These are phyloP conservation scores for Trichopus zeylanicus DNA, from an alignment of 116 monocot genomes.

Conservation along the genomic window DNA sequence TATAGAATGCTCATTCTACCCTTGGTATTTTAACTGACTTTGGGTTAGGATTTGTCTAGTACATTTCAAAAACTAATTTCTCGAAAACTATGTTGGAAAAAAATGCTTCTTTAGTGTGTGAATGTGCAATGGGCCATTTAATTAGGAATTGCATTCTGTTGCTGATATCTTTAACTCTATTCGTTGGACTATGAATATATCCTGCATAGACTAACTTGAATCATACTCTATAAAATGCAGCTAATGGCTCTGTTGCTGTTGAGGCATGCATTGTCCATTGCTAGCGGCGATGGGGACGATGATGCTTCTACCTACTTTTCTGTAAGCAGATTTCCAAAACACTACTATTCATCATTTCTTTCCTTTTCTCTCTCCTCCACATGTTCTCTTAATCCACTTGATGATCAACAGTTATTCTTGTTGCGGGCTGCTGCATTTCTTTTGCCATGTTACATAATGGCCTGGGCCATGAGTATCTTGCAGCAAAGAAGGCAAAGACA, in stretches of 20 bases:
- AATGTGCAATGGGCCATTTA: too few relatives aligned
- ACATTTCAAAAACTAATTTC: too few relatives aligned
- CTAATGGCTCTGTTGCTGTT: slow-evolving; percentile 80
- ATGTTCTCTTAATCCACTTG: neutral
- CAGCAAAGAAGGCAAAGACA: slow-evolving; percentile 71
- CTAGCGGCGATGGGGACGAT: slow-evolving; percentile 64
- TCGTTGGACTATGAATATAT: too few relatives aligned
- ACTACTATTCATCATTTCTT: neutral
- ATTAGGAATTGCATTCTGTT: too few relatives aligned
- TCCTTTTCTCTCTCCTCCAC: neutral
- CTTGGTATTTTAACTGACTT: too few relatives aligned
- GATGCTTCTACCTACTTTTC: slow-evolving; percentile 71
- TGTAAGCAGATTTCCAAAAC: slow-evolving; percentile 26
- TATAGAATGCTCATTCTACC: too few relatives aligned
- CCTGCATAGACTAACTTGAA: neutral
- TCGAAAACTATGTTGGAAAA: too few relatives aligned
- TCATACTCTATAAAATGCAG: slow-evolving; percentile 18
- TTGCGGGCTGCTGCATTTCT: slow-evolving; percentile 84
- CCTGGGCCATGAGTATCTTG: slow-evolving; percentile 82
- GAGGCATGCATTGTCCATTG: slow-evolving; percentile 74
- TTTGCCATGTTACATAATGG: slow-evolving; percentile 88
- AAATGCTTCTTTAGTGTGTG: too few relatives aligned
- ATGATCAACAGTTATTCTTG: slow-evolving; percentile 52
- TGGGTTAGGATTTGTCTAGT: too few relatives aligned
- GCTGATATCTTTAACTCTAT: too few relatives aligned